Evolutionary conservation across 345 rosid genomes (phyloP).

Genomic region (Lepidium aucheri): DNA sequence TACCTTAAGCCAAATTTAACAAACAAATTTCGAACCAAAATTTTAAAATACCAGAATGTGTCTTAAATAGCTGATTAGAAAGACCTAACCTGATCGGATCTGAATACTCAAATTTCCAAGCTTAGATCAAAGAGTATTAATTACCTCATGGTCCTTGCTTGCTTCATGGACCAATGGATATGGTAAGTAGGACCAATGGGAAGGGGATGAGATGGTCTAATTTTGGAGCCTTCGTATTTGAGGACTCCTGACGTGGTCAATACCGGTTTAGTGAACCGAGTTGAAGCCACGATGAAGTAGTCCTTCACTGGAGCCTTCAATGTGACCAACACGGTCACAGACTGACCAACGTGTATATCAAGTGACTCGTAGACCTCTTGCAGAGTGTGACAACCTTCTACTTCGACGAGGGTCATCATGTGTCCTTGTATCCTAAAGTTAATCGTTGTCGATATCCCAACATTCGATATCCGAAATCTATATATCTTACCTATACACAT

Average conservation of each 20-base stretch:
- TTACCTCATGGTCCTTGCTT: slow-evolving; percentile 73
- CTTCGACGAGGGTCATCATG: slow-evolving; percentile 60
- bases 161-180: slow-evolving; percentile 72
- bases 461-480: slow-evolving; percentile 62
- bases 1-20: no score
- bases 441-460: slow-evolving; percentile 56
- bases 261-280: slow-evolving; percentile 55
- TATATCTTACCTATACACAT: slow-evolving; percentile 41
- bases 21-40: no score
- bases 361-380: slow-evolving; percentile 61
- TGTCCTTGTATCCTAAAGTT: slow-evolving; percentile 86
- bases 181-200: slow-evolving; percentile 63
- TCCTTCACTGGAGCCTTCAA: slow-evolving; percentile 34
- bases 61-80: no score
- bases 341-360: slow-evolving; percentile 76
- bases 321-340: slow-evolving; percentile 47
- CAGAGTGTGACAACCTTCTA: slow-evolving; percentile 71
- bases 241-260: slow-evolving; percentile 48
- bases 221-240: slow-evolving; percentile 50
- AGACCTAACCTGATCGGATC: no score
- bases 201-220: slow-evolving; percentile 42
- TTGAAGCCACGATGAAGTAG: slow-evolving; percentile 65
- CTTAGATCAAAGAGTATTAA: background rate
- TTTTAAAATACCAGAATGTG: no score
- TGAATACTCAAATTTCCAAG: no score